A percentile compares a stretch with the other conserved stretches of the same genome.
Conservation (phyloP, 2,329 filamentous ascomycete genomes). For the Scedosporium aurantiacum region DNA sequence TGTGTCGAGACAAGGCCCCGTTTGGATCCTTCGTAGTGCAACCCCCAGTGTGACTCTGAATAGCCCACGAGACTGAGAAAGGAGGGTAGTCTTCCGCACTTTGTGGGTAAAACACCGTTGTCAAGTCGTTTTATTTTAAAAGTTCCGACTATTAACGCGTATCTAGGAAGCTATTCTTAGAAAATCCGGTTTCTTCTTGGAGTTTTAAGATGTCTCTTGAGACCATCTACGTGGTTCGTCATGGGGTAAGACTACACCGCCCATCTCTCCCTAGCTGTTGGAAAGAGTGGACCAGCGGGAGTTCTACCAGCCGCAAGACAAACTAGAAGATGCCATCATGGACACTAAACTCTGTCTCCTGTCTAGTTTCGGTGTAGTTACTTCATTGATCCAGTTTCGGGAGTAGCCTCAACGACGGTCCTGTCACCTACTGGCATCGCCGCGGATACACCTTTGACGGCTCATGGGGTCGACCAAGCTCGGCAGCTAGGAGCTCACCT, state of each 20-base stretch:
- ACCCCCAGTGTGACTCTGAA: neutral
- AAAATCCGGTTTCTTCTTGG: neutral
- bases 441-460: conserved; percentile 76
- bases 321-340: neutral
- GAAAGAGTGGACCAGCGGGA: neutral
- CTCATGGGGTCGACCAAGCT: conserved; percentile 77
- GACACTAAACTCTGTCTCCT: neutral
- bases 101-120: neutral
- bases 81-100: neutral
- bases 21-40: too few species aligned
- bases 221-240: conserved; percentile 62
- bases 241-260: conserved; percentile 48
- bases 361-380: conserved; percentile 79
- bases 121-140: neutral
- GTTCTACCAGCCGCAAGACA: neutral
- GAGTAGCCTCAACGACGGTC: conserved; percentile 62
- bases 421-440: conserved; percentile 78
- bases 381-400: conserved; percentile 71
- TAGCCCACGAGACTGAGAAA: neutral
- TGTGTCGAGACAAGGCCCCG: neutral
- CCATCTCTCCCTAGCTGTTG: conserved; percentile 7
- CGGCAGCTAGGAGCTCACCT: conserved; percentile 63
- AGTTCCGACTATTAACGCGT: neutral
- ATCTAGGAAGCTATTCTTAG: neutral
- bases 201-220: conserved; percentile 48